A percentile compares a stretch with the other conserved stretches of the same genome.
phyloP scores from a whole-genome alignment of 805 yeast species.

The Komagataella pastoris region DNA sequence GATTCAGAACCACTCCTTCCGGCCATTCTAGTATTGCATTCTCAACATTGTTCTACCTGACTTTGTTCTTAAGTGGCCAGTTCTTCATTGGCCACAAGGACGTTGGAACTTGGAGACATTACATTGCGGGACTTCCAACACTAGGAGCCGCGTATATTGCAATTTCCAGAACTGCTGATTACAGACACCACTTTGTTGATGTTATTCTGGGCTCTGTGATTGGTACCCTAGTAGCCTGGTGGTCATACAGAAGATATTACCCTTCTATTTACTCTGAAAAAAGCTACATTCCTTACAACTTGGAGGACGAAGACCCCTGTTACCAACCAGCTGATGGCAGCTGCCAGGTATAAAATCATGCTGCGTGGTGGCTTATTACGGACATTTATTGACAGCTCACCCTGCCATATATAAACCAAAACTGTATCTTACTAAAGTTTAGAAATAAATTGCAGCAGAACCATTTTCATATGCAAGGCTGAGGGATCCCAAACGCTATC shows the following conservation, averaged over 20 bases:
- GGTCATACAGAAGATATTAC: constrained; percentile 41
- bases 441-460: not conserved
- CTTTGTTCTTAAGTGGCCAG: constrained; percentile 62
- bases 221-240: constrained; percentile 49
- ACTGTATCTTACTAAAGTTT: not conserved
- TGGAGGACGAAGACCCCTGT: constrained; percentile 8
- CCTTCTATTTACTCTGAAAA: constrained; percentile 22
- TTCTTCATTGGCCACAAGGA: constrained; percentile 23
- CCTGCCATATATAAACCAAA: not conserved
- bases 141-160: constrained; percentile 70
- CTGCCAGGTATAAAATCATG: not conserved
- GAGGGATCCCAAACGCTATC: not conserved
- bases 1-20: constrained; percentile 73
- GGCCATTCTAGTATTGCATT: constrained; percentile 70
- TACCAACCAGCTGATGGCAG: not conserved
- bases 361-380: not conserved
- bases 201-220: constrained; percentile 58
- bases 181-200: constrained; percentile 87
- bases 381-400: not conserved
- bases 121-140: constrained; percentile 39
- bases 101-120: constrained; percentile 51
- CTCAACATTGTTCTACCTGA: constrained; percentile 49
- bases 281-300: constrained; percentile 26
- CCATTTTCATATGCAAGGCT: not conserved
- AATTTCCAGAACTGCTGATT: constrained; percentile 77